Evolutionary conservation across 768 basidiomycete species (phyloP), one percentile per base, ranked within the genome.

Genomic region (Termitomyces sp.): DNA sequence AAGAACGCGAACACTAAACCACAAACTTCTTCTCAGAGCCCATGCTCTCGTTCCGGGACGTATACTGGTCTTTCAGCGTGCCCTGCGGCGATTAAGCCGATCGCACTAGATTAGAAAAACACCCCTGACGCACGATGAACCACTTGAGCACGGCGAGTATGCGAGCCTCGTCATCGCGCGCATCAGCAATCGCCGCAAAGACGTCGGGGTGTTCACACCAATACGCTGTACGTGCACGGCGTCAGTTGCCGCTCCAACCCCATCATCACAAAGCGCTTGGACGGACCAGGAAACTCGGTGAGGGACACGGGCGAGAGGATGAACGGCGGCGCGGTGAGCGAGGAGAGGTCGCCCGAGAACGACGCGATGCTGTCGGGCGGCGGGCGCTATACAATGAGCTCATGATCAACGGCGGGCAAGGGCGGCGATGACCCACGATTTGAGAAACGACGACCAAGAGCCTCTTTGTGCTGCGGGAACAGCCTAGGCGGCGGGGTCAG

Each of bases 1-100:
- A 23, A 23, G 23, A 23, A 23, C 23, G 1, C 23, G 1, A 23
- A 23, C 2, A 23, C 23, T 23, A 33, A 37, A 38, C 2, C 1
- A 74, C 84, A 48, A 60, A 91, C 91, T 98, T 98, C 79, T 98
- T 98, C 81, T 98, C 95, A 1, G 91, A 93, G 14, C 96, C 96
- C 84, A 94, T 88, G 60, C 87, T 86, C 74, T 97, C 94, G 65
- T 98, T 98, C 49, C 95, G 78, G 17, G 92, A 92, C 42, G 91
- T 98, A 69, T 94, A 94, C 67, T 97, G 94, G 14, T 93, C 95
- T 69, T 94, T 97, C 50, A 99, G 80, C 0, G 96, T 99, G 65
- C 87, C 87, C 88, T 89, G 56, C 15, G 17, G 1, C 19, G 44
- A 45, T 28, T 7, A 8, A 28, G 19, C 33, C 47, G 30, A 48